Evolutionary conservation across 1,284 basidiomycete species (phyloP).

Genomic region (Ganoderma boninense): DNA sequence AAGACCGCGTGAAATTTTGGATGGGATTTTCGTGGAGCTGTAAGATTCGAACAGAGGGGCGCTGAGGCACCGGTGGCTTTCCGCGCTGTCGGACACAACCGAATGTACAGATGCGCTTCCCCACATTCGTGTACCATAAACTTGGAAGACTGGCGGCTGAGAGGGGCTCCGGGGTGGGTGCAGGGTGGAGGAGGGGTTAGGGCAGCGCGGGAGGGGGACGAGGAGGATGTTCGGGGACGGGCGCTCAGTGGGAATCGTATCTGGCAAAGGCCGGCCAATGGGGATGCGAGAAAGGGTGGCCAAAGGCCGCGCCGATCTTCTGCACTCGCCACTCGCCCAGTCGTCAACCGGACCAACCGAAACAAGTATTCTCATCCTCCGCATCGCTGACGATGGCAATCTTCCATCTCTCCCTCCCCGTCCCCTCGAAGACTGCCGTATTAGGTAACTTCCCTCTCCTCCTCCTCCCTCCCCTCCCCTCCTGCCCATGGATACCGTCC

Average conservation of each 20-base stretch:
- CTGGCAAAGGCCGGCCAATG: slow-evolving; percentile 46
- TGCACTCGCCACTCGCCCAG: slow-evolving; percentile 36
- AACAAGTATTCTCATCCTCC: slow-evolving; percentile 33
- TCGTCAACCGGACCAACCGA: slow-evolving; percentile 34
- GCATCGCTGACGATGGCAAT: slow-evolving; percentile 28
- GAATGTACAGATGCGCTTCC: background rate
- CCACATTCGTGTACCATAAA: background rate
- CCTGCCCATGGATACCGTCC: slow-evolving; percentile 30
- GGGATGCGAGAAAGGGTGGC: slow-evolving; percentile 27
- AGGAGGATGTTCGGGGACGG: slow-evolving; percentile 13
- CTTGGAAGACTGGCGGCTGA: background rate
- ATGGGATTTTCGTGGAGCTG: background rate
- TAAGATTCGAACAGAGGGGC: background rate
- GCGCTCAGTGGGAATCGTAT: slow-evolving; percentile 38
- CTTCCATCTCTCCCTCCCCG: slow-evolving; percentile 33
- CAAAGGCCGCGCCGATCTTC: slow-evolving; percentile 38
- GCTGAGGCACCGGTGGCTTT: background rate
- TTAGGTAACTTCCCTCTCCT: slow-evolving; percentile 40
- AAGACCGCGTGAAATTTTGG: background rate
- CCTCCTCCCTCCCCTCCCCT: slow-evolving; percentile 25
- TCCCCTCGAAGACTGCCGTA: slow-evolving; percentile 41
- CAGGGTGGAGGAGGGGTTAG: background rate
- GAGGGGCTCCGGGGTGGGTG: background rate
- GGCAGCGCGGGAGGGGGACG: background rate
- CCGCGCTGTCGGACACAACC: background rate